These are phyloP conservation scores for Erysiphe neolycopersici DNA, from an alignment of 2,329 filamentous ascomycete species.

Conservation along the genomic window DNA sequence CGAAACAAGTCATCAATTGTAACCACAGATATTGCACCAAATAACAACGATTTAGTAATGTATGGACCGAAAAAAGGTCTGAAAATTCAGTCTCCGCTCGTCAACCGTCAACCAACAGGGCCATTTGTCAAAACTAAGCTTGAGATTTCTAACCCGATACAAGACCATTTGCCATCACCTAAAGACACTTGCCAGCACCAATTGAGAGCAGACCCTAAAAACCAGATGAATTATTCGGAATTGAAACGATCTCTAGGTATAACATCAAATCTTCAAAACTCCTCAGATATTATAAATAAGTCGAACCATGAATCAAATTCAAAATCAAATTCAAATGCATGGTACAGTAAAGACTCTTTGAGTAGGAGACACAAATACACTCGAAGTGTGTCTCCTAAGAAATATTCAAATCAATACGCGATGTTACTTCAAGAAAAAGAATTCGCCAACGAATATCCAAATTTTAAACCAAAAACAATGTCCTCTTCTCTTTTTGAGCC, in stretches of 20 bases:
- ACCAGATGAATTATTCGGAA: conserved; percentile 5
- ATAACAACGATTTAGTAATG: conserved; percentile 31
- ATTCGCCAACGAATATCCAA: conserved; percentile 16
- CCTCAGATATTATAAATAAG: too few species aligned
- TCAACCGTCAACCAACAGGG: conserved; percentile 26
- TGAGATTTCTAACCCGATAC: conserved; percentile 26
- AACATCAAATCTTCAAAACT: too few species aligned
- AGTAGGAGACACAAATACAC: conserved; percentile 8
- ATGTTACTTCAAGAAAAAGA: conserved; percentile 18
- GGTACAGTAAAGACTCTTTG: conserved; percentile 12
- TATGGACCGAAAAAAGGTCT: conserved; percentile 19
- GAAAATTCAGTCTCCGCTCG: conserved; percentile 17
- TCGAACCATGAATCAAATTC: background rate
- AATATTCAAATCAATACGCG: conserved; percentile 5
- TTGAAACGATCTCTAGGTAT: too few species aligned
- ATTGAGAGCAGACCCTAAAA: conserved; percentile 28
- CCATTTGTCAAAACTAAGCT: conserved; percentile 25
- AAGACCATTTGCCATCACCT: conserved; percentile 23
- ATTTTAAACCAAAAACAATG: conserved; percentile 25
- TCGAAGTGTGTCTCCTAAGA: conserved; percentile 9
- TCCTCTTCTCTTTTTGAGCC: background rate
- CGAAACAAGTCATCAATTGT: conserved; percentile 30
- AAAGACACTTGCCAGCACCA: conserved; percentile 27
- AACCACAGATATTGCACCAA: conserved; percentile 16
- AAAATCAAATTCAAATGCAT: conserved; percentile 1